Conservation (phyloP, 2,329 filamentous ascomycete species). For the Paecilomyces sp. region DNA sequence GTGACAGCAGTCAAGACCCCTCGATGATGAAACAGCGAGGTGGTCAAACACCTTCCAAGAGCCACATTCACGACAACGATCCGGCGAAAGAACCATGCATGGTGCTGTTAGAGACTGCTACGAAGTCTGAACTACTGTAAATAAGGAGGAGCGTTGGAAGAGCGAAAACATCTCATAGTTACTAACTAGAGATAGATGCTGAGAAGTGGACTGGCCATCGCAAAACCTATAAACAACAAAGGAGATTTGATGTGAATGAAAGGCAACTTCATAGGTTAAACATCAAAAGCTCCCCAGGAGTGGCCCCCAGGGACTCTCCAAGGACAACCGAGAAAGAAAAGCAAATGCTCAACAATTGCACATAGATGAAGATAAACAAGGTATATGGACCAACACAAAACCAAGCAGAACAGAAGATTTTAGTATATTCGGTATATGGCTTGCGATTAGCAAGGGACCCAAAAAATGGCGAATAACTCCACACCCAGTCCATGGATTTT, state of each 20-base stretch:
- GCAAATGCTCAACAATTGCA: conserved; percentile 11
- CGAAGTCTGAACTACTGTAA: not conserved
- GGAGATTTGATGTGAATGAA: conserved; percentile 2
- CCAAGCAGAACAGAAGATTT: conserved; percentile 6
- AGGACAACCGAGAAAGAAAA: conserved; percentile 11
- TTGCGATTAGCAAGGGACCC: conserved; percentile 22
- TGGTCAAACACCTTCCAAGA: not conserved
- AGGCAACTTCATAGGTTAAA: conserved; percentile 8
- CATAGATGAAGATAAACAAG: conserved; percentile 9
- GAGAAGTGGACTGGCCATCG: not conserved
- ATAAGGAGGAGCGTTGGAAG: not conserved
- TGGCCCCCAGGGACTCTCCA: conserved; percentile 1
- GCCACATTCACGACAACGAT: not conserved
- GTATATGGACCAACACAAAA: conserved; percentile 5
- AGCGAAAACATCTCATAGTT: not conserved
- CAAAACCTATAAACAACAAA: conserved; percentile 1
- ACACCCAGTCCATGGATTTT: conserved; percentile 30
- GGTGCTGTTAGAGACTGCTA: not conserved
- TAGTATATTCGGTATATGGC: conserved; percentile 22
- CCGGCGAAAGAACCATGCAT: not conserved
- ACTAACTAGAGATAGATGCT: not conserved
- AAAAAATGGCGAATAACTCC: conserved; percentile 23
- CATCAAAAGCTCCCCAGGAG: conserved; percentile 3
- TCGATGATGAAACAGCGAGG: not conserved
- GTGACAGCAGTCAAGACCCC: not conserved